A percentile compares a stretch with the other conserved stretches of the same genome.
Evolutionary conservation across 352 stramenopile species (phyloP).

Genomic region (Globisporangium heterothallicum): DNA sequence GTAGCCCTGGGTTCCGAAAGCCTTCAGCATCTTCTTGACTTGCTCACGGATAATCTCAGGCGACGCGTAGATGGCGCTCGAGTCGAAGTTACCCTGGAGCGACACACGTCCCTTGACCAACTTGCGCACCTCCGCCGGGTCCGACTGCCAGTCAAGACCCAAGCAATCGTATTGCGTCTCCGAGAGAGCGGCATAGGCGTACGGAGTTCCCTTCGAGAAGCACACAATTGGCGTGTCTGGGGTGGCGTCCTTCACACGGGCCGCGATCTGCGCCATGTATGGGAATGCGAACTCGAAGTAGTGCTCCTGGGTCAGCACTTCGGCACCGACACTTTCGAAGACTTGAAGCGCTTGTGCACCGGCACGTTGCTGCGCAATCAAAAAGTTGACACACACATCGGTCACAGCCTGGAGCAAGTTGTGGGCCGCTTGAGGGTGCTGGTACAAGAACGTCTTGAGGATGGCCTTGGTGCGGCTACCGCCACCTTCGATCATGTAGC

Average conservation of each 20-base stretch:
- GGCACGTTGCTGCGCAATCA: slow-evolving; percentile 91
- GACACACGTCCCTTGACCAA: slow-evolving; percentile 62
- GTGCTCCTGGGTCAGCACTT: slow-evolving; percentile 91
- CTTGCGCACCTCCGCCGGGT: slow-evolving; percentile 84
- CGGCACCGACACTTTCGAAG: slow-evolving; percentile 96
- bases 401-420: slow-evolving; percentile 92
- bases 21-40: slow-evolving; percentile 92
- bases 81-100: slow-evolving; percentile 93
- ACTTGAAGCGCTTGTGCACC: slow-evolving; percentile 95
- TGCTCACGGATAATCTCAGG: slow-evolving; percentile 80
- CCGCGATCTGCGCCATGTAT: slow-evolving; percentile 79
- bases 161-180: slow-evolving; percentile 94
- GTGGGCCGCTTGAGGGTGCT: slow-evolving; percentile 89
- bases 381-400: slow-evolving; percentile 94
- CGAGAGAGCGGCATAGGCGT: slow-evolving; percentile 67
- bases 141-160: slow-evolving; percentile 91
- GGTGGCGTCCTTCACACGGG: slow-evolving; percentile 66
- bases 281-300: slow-evolving; percentile 95
- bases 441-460: slow-evolving; percentile 93
- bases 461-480: slow-evolving; percentile 93
- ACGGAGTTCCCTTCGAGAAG: slow-evolving; percentile 84
- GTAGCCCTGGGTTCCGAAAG: slow-evolving; percentile 92
- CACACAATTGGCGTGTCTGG: slow-evolving; percentile 70
- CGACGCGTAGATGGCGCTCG: slow-evolving; percentile 82
- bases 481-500: slow-evolving; percentile 98